Evolutionary conservation across 2,329 filamentous ascomycete genomes (phyloP).

Genomic region (Cercospora beticola): DNA sequence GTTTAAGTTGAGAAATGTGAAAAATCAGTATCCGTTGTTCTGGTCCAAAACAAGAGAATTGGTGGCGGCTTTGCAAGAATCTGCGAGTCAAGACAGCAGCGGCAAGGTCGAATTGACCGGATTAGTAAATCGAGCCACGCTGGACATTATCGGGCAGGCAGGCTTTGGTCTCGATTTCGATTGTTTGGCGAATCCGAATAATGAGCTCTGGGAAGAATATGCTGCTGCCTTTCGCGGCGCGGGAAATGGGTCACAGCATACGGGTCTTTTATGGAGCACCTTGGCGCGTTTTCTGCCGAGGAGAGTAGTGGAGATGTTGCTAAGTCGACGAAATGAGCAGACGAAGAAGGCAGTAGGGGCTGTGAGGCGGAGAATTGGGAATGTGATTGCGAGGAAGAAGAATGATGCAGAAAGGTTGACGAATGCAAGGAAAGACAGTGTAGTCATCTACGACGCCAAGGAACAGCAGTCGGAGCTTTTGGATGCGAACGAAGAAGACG

Average conservation of each 20-base stretch:
- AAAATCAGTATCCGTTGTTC: neutral
- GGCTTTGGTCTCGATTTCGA: slow-evolving; percentile 44
- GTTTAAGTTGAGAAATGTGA: neutral
- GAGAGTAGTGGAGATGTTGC: neutral
- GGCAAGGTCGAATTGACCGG: neutral
- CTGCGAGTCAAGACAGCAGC: neutral
- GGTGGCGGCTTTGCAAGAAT: neutral
- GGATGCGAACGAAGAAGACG: neutral
- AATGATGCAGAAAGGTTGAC: neutral
- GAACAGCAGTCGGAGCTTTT: neutral
- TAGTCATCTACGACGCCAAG: neutral
- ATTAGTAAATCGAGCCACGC: slow-evolving; percentile 32
- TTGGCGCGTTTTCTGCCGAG: neutral
- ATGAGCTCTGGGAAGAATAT: neutral
- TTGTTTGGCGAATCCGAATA: slow-evolving; percentile 28
- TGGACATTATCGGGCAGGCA: slow-evolving; percentile 47
- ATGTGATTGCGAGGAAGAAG: neutral
- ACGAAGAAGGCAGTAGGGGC: neutral
- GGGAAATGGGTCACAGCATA: neutral
- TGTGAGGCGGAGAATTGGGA: neutral
- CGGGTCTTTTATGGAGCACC: neutral
- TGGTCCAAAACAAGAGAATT: neutral
- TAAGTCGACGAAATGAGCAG: neutral
- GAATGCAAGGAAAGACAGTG: neutral
- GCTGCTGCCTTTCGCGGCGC: neutral